Evolutionary conservation across 2,329 filamentous ascomycete species (phyloP), one percentile per base, ranked within the genome.

Genomic region (Daldinia eschscholtzii): DNA sequence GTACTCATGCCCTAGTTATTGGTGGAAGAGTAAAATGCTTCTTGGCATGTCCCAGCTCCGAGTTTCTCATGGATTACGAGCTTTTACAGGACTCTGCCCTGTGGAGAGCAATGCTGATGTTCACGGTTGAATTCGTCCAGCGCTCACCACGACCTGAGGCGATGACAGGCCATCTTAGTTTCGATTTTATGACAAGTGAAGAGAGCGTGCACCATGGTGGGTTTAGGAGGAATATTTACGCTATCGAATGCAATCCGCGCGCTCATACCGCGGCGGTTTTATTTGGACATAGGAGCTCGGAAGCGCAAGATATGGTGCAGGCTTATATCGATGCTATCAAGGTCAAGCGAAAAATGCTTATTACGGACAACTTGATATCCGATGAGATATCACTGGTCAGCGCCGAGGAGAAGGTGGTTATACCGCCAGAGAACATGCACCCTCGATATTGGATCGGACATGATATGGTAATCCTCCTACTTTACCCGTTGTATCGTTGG

Each of bases 241-340:
- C 90, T 0, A 92, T 93, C 64, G 90, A 92, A 75, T 92, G 90
- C 74, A 93, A 92, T 63, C 91, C 91, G 0, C 82, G 91, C 13
- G 88, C 87, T 0, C 90, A 93, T 73, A 93, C 91, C 0, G 91
- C 91, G 0, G 86, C 90, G 0, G 83, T 88, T 0, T 79, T 92
- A 0, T 91, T 93, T 75, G 76, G 76, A 23, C 80, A 80, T 39
- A 76, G 78, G 3, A 80, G 80, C 3, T 74, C 77, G 1, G 77
- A 81, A n/a, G 80, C 80, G 23, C 79, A 80, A 1, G 80, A 83
- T 26, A 79, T 89, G 73, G 81, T 83, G 1, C 79, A 82, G 12
- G 84, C 82, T 2, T 92, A 91, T 70, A 78, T 91, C 13, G 82
- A 81, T 0, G 72, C 84, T 0, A 76, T 89, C 0, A 75, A 80